A percentile compares a stretch with the other conserved stretches of the same genome.
These are phyloP conservation scores for Thalia dealbata DNA, from an alignment of 176 grass and related monocot species.

Conservation along the genomic window DNA sequence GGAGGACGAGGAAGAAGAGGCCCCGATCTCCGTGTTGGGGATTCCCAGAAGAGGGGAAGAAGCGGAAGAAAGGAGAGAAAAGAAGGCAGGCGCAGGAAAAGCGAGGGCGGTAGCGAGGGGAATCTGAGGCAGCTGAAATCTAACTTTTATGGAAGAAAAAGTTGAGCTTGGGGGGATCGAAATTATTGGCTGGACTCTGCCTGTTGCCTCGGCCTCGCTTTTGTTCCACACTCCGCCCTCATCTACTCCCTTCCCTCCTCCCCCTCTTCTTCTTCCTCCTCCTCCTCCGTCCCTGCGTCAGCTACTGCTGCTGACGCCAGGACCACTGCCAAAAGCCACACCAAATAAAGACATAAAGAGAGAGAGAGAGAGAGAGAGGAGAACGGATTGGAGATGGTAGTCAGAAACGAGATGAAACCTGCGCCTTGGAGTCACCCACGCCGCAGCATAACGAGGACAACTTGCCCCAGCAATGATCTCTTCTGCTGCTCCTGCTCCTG, in stretches of 20 bases:
- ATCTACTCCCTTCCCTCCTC: background rate
- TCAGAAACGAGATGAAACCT: background rate
- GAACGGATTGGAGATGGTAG: constrained; percentile 4
- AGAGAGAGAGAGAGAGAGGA: constrained; percentile 11
- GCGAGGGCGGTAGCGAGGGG: background rate
- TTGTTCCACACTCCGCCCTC: background rate
- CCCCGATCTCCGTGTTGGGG: background rate
- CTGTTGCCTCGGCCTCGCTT: background rate
- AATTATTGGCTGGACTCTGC: constrained; percentile 3
- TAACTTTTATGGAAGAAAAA: background rate
- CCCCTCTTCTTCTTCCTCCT: constrained; percentile 6
- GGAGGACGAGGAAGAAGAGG: background rate
- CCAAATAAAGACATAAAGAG: background rate
- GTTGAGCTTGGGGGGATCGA: background rate
- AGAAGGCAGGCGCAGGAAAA: background rate
- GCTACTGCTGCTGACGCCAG: background rate
- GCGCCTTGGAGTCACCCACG: background rate
- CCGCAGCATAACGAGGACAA: background rate
- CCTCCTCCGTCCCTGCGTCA: background rate
- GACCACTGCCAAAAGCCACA: constrained; percentile 8
- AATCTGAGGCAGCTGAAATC: constrained; percentile 16
- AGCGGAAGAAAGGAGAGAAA: background rate
- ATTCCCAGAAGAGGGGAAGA: background rate
- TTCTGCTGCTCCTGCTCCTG: background rate
- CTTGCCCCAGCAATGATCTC: background rate